Percentiles rank a stretch among this genome's conserved stretches.
phyloP scores from a whole-genome alignment of 2,329 filamentous ascomycete genomes.

The Paecilomyces niveus region DNA sequence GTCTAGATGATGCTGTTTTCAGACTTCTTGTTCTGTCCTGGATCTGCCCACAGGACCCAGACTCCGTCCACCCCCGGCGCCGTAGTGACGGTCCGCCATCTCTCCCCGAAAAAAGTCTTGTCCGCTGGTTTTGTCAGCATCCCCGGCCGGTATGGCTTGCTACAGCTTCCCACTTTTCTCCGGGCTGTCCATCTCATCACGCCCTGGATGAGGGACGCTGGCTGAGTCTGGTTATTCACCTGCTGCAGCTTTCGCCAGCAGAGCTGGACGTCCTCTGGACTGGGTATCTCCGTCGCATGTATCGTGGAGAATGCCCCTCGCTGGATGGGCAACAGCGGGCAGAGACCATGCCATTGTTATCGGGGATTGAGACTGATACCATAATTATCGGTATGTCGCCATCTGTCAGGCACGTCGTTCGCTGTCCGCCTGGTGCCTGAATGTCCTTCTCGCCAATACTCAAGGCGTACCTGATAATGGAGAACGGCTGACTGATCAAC shows the following conservation, averaged over 20 bases:
- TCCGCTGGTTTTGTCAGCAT: slow-evolving; percentile 6
- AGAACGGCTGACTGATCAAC: not conserved
- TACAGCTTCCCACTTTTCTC: not conserved
- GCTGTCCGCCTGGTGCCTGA: not conserved
- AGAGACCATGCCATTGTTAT: slow-evolving; percentile 18
- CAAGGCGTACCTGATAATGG: not conserved
- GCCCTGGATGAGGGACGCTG: not conserved
- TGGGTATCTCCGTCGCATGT: slow-evolving; percentile 13
- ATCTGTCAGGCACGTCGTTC: not conserved
- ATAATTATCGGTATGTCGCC: slow-evolving; percentile 37
- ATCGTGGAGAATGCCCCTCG: slow-evolving; percentile 24
- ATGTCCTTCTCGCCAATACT: slow-evolving; percentile 6
- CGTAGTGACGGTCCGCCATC: slow-evolving; percentile 2
- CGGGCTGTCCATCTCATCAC: not conserved
- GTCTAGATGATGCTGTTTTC: not conserved
- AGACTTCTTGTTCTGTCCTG: not conserved
- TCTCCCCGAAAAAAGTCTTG: not conserved
- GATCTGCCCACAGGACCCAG: not conserved
- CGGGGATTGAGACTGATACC: slow-evolving; percentile 30
- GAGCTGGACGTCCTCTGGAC: slow-evolving; percentile 2
- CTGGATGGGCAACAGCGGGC: slow-evolving; percentile 17
- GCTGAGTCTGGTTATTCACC: not conserved
- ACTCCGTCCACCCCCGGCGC: not conserved
- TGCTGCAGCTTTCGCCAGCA: not conserved
- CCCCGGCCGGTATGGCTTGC: not conserved